These are phyloP conservation scores for Sisymbrium irio DNA, from an alignment of 345 rosid genomes.

Conservation along the genomic window DNA sequence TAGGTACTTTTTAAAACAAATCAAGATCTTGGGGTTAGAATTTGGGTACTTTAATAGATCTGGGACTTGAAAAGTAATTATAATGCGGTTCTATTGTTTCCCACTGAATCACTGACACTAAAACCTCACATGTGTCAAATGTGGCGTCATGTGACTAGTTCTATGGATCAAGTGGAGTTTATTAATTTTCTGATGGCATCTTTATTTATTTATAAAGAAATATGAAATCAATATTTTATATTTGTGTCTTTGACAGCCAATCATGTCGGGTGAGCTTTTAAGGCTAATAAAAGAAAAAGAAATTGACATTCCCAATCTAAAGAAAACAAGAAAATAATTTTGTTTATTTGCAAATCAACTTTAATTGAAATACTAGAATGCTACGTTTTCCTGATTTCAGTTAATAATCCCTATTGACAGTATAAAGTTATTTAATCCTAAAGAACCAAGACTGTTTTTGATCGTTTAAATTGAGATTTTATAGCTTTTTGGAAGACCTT, in stretches of 20 bases:
- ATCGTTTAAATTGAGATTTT: neutral
- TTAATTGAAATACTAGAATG: neutral
- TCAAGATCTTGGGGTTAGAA: neutral
- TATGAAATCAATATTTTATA: neutral
- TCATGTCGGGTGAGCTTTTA: conserved; percentile 32
- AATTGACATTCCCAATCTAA: neutral
- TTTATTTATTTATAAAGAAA: neutral
- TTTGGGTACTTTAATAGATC: neutral
- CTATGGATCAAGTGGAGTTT: conserved; percentile 10
- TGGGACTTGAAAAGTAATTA: neutral
- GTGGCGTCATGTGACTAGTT: conserved; percentile 32
- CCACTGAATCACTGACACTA: conserved; percentile 29
- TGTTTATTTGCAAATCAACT: neutral
- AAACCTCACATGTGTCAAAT: neutral
- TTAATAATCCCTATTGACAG: neutral
- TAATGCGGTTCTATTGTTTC: neutral
- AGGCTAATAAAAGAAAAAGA: neutral
- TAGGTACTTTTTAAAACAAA: neutral
- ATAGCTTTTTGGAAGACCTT: neutral
- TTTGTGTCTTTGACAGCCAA: conserved; percentile 25
- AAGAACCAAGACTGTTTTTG: neutral
- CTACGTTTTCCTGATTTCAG: neutral
- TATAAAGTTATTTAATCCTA: neutral
- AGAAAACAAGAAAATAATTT: neutral
- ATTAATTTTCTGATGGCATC: neutral